Evolutionary conservation across 2,329 filamentous ascomycete genomes (phyloP), one percentile per base, ranked within the genome.

Genomic region (Colletotrichum neosansevieriae): DNA sequence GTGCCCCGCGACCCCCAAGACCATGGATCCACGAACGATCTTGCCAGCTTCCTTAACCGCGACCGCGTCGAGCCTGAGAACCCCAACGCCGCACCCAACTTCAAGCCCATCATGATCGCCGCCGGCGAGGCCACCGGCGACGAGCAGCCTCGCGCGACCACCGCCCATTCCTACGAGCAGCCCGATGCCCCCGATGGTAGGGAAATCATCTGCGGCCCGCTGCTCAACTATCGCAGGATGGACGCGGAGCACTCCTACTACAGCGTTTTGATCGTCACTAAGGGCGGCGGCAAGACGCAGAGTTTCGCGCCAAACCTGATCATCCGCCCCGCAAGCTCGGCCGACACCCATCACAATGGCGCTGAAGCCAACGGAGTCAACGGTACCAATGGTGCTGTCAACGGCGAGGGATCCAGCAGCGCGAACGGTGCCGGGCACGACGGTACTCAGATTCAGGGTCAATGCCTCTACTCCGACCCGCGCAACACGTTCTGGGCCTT

Each of bases 401-500:
- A 67, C 19, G 53, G 73, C 73, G 51, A 74, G 15, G 68, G 72
- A 53, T 75, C 71, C 62, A 73, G 74, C 71, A 72, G 70, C 62
- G 77, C 75, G 78, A 60, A 62, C 49, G 53, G 44, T 45, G 17
- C 58, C 45, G 36, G 62, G 42, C 21, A 56, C 29, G 21, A 66
- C 58, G 36, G 67, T 36, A 61, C 67, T 6, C 57, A 70, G 53
- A 54, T 94, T 83, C 75, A 81, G 78, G 77, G 84, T 84, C 73
- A 83, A 79, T 81, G 86, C 85, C 76, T 95, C 80, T 82, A 91
- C 89, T 87, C 91, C 76, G 85, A 91, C 74, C 78, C 81, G 54
- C 81, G 86, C 80, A 81, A 90, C 85, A 98, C 95, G 0, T 99
- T 99, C 79, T 99, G 96, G 96, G 88, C 91, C 65, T 99, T 98